These are phyloP conservation scores for Mycosarcoma maydis DNA, from an alignment of 1,284 basidiomycete genomes.

Conservation along the genomic window DNA sequence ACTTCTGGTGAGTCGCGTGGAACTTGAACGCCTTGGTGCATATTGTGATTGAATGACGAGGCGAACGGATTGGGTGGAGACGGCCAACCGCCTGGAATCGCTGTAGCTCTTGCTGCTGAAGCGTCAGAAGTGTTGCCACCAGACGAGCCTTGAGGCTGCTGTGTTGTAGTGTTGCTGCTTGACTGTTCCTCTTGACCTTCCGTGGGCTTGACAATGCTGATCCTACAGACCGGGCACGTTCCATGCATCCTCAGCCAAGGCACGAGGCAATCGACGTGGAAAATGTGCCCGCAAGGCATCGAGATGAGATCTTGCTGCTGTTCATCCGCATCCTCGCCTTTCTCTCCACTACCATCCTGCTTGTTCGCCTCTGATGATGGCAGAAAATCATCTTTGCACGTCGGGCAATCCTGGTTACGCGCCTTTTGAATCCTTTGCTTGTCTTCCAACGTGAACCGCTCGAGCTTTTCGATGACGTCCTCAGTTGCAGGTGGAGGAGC, in stretches of 20 bases:
- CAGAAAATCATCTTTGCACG: slow-evolving; percentile 59
- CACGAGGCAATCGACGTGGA: slow-evolving; percentile 59
- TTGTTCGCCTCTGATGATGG: slow-evolving; percentile 5
- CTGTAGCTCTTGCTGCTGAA: neutral
- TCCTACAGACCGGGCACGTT: slow-evolving; percentile 60
- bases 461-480: slow-evolving; percentile 52
- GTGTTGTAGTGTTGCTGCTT: neutral
- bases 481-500: slow-evolving; percentile 56
- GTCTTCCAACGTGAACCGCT: slow-evolving; percentile 39
- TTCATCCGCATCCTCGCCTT: slow-evolving; percentile 22
- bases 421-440: slow-evolving; percentile 34
- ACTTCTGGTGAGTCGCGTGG: slow-evolving; percentile 5
- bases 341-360: neutral
- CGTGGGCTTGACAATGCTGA: slow-evolving; percentile 36
- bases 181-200: neutral
- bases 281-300: slow-evolving; percentile 59
- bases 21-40: slow-evolving; percentile 1
- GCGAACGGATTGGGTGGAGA: slow-evolving; percentile 27
- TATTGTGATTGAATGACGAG: slow-evolving; percentile 7
- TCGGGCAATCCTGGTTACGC: slow-evolving; percentile 56
- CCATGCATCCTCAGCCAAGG: slow-evolving; percentile 58
- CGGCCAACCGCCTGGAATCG: slow-evolving; percentile 23
- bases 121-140: neutral
- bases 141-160: neutral
- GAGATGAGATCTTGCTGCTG: slow-evolving; percentile 52